Evolutionary conservation across 495 filamentous ascomycete species (phyloP).

Genomic region (Tetracladium setigerum): DNA sequence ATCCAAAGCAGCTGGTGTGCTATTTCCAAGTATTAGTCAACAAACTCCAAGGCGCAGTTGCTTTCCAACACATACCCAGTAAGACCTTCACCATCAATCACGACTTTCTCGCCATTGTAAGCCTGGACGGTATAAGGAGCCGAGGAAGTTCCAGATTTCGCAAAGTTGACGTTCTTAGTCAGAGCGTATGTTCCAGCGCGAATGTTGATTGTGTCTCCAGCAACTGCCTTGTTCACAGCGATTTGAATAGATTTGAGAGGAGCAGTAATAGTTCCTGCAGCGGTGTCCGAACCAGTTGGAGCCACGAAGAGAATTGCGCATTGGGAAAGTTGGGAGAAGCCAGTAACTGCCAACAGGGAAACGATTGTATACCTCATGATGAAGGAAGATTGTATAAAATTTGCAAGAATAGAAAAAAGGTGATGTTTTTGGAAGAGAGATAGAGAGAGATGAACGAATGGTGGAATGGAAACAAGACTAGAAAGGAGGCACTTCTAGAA

Average conservation of each 20-base stretch:
- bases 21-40: not conserved
- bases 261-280: constrained; percentile 17
- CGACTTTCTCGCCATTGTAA: constrained; percentile 20
- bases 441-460: no score
- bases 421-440: no score
- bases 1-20: constrained; percentile 19
- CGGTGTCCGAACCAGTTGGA: constrained; percentile 19
- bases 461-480: no score
- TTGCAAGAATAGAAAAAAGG: no score
- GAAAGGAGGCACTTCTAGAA: no score
- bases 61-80: not conserved
- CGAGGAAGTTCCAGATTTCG: constrained; percentile 18
- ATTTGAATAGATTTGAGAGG: constrained; percentile 24
- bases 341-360: no score
- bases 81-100: constrained; percentile 24
- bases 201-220: constrained; percentile 23
- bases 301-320: constrained; percentile 20
- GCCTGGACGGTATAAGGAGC: constrained; percentile 19
- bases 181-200: constrained; percentile 22
- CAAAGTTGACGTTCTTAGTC: constrained; percentile 23
- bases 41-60: no score
- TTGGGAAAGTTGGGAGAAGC: no score
- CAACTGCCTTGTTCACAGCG: constrained; percentile 19
- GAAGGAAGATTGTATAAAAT: no score
- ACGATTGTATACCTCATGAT: no score